A percentile compares a stretch with the other conserved stretches of the same genome.
phyloP scores from a whole-genome alignment of 2,329 filamentous ascomycete species.

The Nemania sp. region DNA sequence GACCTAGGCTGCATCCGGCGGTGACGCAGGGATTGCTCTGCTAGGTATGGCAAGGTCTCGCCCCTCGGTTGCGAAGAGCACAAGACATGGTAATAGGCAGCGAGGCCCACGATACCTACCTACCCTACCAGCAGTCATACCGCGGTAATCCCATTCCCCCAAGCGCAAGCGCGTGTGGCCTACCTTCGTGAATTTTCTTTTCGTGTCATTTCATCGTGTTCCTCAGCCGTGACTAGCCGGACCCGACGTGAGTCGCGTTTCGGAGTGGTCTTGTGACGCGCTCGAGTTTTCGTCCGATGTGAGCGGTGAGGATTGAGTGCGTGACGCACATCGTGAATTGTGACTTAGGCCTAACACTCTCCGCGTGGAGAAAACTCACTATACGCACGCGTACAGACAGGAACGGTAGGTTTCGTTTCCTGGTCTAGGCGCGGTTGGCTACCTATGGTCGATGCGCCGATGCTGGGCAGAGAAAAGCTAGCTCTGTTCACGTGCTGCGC shows the following conservation, averaged over 20 bases:
- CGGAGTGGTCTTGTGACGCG: constrained; percentile 12
- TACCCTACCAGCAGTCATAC: constrained; percentile 20
- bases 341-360: neutral
- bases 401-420: too few species aligned
- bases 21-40: constrained; percentile 10
- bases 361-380: neutral
- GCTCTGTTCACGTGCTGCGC: constrained; percentile 19
- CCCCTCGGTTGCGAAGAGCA: neutral
- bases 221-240: constrained; percentile 28
- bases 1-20: neutral
- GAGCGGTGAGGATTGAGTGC: neutral
- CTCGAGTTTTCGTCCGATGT: constrained; percentile 5
- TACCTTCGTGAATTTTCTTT: neutral
- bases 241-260: neutral
- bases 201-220: neutral
- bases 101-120: constrained; percentile 11
- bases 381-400: too few species aligned
- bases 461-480: neutral
- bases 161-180: neutral
- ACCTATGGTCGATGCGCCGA: too few species aligned
- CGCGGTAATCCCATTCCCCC: neutral
- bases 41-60: constrained; percentile 6
- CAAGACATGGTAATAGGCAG: constrained; percentile 12
- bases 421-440: too few species aligned
- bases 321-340: constrained; percentile 25